These are phyloP conservation scores for Posidonia oceanica DNA, from an alignment of 116 monocot genomes.

Conservation along the genomic window DNA sequence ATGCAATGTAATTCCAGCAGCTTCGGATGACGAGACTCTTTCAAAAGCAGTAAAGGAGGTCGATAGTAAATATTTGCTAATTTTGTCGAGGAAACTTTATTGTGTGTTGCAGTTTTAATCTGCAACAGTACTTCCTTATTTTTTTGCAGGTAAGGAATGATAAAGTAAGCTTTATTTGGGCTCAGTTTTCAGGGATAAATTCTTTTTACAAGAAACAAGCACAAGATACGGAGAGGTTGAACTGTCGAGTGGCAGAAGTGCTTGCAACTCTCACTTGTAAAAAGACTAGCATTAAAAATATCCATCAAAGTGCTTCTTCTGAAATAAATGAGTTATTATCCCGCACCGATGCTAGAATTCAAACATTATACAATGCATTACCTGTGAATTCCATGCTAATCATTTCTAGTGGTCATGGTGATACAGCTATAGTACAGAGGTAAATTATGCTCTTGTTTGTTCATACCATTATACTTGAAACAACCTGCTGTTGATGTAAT, in stretches of 20 bases:
- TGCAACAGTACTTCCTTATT: neutral
- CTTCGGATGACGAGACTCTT: conserved; percentile 75
- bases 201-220: conserved; percentile 47
- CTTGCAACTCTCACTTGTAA: conserved; percentile 61
- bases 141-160: conserved; percentile 60
- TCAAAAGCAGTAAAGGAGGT: conserved; percentile 80
- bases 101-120: neutral
- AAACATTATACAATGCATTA: conserved; percentile 49
- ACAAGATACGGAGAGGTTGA: conserved; percentile 47
- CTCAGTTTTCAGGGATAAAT: conserved; percentile 71
- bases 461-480: neutral
- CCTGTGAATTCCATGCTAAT: conserved; percentile 73
- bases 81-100: neutral
- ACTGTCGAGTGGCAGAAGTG: conserved; percentile 42
- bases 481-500: neutral
- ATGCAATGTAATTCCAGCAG: conserved; percentile 70
- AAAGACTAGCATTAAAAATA: conserved; percentile 10
- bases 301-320: conserved; percentile 9
- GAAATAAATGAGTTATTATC: conserved; percentile 51
- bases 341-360: conserved; percentile 41
- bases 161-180: conserved; percentile 77
- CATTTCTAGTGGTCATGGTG: conserved; percentile 78
- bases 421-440: conserved; percentile 88
- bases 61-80: conserved; percentile 2
- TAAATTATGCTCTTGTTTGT: conserved; percentile 9